These are phyloP conservation scores for Pulicaria dysenterica DNA, from an alignment of 129 eudicot species.

Conservation along the genomic window DNA sequence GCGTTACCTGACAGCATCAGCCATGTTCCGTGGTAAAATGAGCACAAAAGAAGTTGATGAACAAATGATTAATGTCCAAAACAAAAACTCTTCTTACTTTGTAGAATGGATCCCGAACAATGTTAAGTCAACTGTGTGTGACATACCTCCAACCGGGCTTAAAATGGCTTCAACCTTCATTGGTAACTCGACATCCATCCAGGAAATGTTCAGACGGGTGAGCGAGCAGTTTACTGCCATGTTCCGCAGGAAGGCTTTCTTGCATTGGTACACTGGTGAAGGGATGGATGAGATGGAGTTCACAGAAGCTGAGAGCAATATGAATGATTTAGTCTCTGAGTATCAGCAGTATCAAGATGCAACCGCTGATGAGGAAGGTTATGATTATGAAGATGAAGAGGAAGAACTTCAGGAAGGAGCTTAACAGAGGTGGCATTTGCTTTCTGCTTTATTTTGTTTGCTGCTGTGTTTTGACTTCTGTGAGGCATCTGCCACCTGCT, in stretches of 20 bases:
- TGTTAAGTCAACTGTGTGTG: constrained; percentile 78
- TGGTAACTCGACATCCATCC: constrained; percentile 67
- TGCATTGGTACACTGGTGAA: constrained; percentile 78
- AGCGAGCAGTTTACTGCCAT: constrained; percentile 74
- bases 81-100: constrained; percentile 74
- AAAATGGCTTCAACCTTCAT: constrained; percentile 77
- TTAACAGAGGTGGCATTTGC: constrained; percentile 4
- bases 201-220: constrained; percentile 64
- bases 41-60: constrained; percentile 65
- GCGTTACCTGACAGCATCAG: constrained; percentile 60
- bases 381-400: constrained; percentile 69
- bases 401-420: constrained; percentile 41
- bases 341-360: constrained; percentile 90
- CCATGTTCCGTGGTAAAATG: constrained; percentile 70
- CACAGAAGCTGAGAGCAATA: constrained; percentile 79
- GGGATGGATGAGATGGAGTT: constrained; percentile 83
- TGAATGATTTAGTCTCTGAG: constrained; percentile 83
- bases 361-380: constrained; percentile 68
- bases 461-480: not conserved
- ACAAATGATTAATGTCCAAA: constrained; percentile 71
- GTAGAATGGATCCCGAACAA: constrained; percentile 77
- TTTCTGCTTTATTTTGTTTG: not conserved
- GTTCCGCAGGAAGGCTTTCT: constrained; percentile 72
- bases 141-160: constrained; percentile 69
- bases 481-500: constrained; percentile 4